Evolutionary conservation across 805 yeast species (phyloP).

Genomic region (Myxozyma melibiosi): DNA sequence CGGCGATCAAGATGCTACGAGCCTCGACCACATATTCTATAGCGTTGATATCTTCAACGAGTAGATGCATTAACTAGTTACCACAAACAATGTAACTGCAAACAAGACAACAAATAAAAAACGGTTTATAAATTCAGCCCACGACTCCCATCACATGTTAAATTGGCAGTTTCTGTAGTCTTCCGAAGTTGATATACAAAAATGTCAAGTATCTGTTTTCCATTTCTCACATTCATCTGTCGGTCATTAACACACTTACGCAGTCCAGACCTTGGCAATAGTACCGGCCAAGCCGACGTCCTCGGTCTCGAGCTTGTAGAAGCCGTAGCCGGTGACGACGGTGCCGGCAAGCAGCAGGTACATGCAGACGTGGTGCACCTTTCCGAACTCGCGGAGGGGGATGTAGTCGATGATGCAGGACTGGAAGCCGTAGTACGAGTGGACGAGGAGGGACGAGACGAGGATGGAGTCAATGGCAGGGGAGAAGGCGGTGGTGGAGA

Average conservation of each 20-base stretch:
- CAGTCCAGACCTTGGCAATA: constrained; percentile 62
- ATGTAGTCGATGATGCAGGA: constrained; percentile 92
- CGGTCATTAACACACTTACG: constrained; percentile 37
- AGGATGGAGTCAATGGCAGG: constrained; percentile 74
- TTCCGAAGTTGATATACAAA: no score
- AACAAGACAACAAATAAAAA: no score
- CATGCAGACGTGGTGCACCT: constrained; percentile 69
- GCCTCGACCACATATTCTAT: no score
- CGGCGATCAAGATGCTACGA: no score
- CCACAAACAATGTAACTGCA: neutral
- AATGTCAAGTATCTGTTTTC: neutral
- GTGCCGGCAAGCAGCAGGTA: constrained; percentile 73
- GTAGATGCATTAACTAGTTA: constrained; percentile 6
- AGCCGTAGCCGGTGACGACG: constrained; percentile 69
- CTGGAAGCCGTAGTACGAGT: constrained; percentile 83
- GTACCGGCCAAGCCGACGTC: constrained; percentile 77
- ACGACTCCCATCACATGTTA: neutral
- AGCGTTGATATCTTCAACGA: no score
- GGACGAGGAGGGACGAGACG: constrained; percentile 67
- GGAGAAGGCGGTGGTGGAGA: constrained; percentile 67
- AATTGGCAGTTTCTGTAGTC: neutral
- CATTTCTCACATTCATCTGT: neutral
- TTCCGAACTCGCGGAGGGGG: constrained; percentile 82
- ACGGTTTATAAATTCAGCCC: neutral
- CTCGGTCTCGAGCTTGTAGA: constrained; percentile 73